Evolutionary conservation across 1,139 yeast species (phyloP), one percentile per base, ranked within the genome.

Genomic region (Yamadazyma atmosphaerica): DNA sequence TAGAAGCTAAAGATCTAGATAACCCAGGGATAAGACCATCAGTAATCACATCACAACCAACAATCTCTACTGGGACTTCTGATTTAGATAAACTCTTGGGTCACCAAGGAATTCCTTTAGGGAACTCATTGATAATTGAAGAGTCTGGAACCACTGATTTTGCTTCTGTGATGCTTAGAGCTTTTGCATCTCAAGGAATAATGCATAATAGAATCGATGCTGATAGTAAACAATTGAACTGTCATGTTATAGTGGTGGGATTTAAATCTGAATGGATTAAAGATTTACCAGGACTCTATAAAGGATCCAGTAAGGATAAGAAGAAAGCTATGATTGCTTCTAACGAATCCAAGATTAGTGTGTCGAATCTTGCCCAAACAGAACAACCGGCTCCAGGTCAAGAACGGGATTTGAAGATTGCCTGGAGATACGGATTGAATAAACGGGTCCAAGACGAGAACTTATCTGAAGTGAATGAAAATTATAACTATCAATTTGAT

Each of bases 131-230:
- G 32, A 59, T 90, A 13, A 57, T 92, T 2, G 92, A 88, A 56
- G 98, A 92, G 56, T 75, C 80, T 11, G 95, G 96, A 0, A 83
- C 94, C 12, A 90, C 98, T 0, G 98, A 92, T 55, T 92, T 89
- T 56, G 74, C 86, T 3, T 76, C 89, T n/a, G 81, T 86, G 10
- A 51, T 92, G 28, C 58, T 83, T 27, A 78, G 92, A 45, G 70
- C 81, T 3, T 86, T 82, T 67, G 82, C 87, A 1, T 75, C 95
- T 0, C 95, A 87, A 56, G 96, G 97, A 10, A 65, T 89, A 3
- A 55, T 80, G 2, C 96, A 90, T 40, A 76, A 77, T 50, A 66
- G 96, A 43, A 43, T 76, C 6, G 49, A 43, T 4, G 12, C 11
- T 4, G 47, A 43, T 15, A 60, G 54, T 33, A 59, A 54, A 5